Base-by-base conservation (phyloP, 169 alveolate species). In the Cryptosporidium sp. region DNA sequence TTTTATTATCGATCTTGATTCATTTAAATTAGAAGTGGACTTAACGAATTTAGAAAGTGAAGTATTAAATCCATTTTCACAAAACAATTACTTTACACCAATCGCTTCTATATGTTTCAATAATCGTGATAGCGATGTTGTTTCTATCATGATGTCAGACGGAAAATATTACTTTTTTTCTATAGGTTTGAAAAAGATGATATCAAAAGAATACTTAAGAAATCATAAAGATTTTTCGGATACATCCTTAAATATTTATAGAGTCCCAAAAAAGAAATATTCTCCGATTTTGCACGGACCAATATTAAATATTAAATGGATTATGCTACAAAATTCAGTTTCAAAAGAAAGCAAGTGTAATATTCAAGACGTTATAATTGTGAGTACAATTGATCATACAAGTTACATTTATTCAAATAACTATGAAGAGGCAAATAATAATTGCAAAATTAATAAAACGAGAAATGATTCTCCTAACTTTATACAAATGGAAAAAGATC, bases 211-310 rank as follows among this genome's bases (percentile, higher is more conserved):
- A 45, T 35, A 23, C 33, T 0, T 41, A 16, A 58, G 59, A 31
- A 26, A 55, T 29, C 26, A 73, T 16, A 41, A 80, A 23, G 14
- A 43, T 62, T 31, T 61, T 33, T 18, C 59, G 2, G 61, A 80
- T 26, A 31, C 4, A 12, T 31, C 73, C 1, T 29, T 39, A 7
- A 50, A 23, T 80, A 8, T 26, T 0, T 55, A 59, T 43, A 7
- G 14, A 26, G 52, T 80, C 35, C 80, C 89, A 1, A 80, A 50
- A 41, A 65, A 65, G n/a, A 61, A 61, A 18, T 80, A 80, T 31
- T 80, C 89, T 3, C 89, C 89, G 26, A 31, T 80, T 9, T 31
- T 62, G 37, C 61, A 80, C 26, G 89, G 89, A 4, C 89, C 89
- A 16, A 62, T 80, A n/a, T 6, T 62, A 21, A 37, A 45, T 35